Evolutionary conservation across 805 yeast species (phyloP).

Genomic region (Metschnikowia hibisci): DNA sequence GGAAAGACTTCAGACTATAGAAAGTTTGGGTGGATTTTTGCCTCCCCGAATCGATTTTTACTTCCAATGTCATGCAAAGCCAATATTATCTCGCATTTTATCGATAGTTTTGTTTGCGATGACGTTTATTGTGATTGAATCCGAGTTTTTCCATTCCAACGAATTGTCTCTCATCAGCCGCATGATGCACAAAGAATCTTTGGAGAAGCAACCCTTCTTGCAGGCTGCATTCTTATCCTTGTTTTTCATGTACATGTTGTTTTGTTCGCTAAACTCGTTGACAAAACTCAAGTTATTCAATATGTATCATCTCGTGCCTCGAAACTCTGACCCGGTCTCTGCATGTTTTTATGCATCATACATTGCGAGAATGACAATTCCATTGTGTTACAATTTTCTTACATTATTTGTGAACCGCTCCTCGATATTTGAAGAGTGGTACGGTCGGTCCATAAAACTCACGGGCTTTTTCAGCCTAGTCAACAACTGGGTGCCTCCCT

Average conservation of each 20-base stretch:
- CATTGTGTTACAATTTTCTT: conserved; percentile 74
- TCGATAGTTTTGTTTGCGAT: conserved; percentile 41
- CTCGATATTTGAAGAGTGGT: conserved; percentile 63
- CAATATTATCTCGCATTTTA: conserved; percentile 40
- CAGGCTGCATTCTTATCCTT: conserved; percentile 41
- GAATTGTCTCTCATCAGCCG: conserved; percentile 56
- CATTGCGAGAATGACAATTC: conserved; percentile 77
- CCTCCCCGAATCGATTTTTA: conserved; percentile 17
- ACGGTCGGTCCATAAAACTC: conserved; percentile 70
- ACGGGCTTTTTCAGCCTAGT: conserved; percentile 70
- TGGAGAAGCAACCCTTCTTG: conserved; percentile 16
- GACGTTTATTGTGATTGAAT: conserved; percentile 59
- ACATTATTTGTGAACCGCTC: conserved; percentile 54
- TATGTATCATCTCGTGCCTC: conserved; percentile 69
- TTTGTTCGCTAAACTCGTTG: conserved; percentile 62
- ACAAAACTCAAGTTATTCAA: conserved; percentile 68
- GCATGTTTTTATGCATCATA: conserved; percentile 76
- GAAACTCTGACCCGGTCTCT: conserved; percentile 69
- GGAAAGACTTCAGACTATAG: conserved; percentile 14
- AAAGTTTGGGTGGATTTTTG: conserved; percentile 1
- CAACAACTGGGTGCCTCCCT: conserved; percentile 72
- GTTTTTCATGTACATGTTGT: conserved; percentile 59
- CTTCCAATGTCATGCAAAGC: conserved; percentile 40
- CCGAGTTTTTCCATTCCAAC: conserved; percentile 73
- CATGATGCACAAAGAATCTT: conserved; percentile 34